Conservation (phyloP, 495 filamentous ascomycete species). For the Bacidia gigantensis region DNA sequence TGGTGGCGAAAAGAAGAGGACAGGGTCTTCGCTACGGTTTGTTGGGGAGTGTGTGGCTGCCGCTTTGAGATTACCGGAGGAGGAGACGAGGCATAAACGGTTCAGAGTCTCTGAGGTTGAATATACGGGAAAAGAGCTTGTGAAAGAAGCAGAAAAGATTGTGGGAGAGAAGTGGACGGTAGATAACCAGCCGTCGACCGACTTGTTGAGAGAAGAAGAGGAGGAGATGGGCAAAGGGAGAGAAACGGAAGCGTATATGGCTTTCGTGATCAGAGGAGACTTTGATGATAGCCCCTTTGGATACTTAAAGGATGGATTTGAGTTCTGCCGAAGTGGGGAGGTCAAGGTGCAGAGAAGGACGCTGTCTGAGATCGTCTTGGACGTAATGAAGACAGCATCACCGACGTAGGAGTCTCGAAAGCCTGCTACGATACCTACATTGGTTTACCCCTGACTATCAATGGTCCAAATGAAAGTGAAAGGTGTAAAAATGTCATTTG, state of each 20-base stretch:
- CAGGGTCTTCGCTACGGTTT: neutral
- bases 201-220: constrained; percentile 3
- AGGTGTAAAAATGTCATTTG: neutral
- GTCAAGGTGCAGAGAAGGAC: neutral
- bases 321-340: neutral
- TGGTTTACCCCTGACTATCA: neutral
- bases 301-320: constrained; percentile 1
- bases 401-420: neutral
- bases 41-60: constrained; percentile 1
- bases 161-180: neutral
- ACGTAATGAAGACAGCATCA: neutral
- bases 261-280: constrained; percentile 4
- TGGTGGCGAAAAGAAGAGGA: neutral
- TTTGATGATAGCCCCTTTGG: constrained; percentile 1
- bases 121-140: constrained; percentile 1
- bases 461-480: neutral
- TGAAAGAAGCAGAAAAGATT: neutral
- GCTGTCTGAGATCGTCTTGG: neutral
- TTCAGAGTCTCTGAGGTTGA: constrained; percentile 1
- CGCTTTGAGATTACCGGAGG: constrained; percentile 1
- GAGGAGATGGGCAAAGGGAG: neutral
- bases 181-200: neutral
- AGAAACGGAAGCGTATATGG: neutral
- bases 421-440: neutral
- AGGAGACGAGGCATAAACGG: constrained; percentile 2